These are phyloP conservation scores for Areca catechu DNA, from an alignment of 176 grass and related monocot species.

Conservation along the genomic window DNA sequence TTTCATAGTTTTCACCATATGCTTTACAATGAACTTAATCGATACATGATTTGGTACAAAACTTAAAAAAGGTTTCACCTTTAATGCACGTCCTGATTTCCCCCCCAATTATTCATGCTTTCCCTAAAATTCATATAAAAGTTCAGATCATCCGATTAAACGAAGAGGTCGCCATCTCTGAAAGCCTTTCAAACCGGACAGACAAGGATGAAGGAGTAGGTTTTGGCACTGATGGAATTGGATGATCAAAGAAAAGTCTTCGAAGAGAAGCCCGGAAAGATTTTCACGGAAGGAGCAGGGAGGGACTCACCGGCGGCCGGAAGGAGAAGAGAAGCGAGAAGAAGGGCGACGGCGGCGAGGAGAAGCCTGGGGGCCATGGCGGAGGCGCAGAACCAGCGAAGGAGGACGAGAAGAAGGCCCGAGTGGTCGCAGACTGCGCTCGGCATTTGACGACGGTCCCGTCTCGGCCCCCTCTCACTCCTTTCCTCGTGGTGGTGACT, in stretches of 20 bases:
- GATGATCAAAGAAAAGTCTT: background rate
- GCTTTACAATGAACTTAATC: no score
- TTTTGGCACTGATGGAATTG: background rate
- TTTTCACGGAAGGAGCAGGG: background rate
- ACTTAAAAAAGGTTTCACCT: no score
- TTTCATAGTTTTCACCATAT: no score
- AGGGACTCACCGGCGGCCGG: slow-evolving; percentile 5
- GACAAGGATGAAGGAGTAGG: background rate
- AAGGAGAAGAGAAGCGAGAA: background rate
- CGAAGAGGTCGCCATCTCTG: background rate
- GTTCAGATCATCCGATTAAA: background rate
- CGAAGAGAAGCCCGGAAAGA: background rate
- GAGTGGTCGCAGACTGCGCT: no score
- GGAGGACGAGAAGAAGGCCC: no score
- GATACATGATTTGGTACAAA: no score
- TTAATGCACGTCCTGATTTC: no score
- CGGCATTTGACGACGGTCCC: no score
- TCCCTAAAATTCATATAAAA: no score
- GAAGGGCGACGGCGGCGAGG: slow-evolving; percentile 7
- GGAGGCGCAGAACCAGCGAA: background rate
- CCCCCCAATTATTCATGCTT: no score
- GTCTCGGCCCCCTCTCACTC: no score
- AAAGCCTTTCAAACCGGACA: background rate
- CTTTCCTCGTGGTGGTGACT: no score
- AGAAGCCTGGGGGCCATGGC: slow-evolving; percentile 7